Percentiles rank a stretch among this genome's conserved stretches.
Evolutionary conservation across 1,284 basidiomycete species (phyloP).

Genomic region (Microbotryum intermedium): DNA sequence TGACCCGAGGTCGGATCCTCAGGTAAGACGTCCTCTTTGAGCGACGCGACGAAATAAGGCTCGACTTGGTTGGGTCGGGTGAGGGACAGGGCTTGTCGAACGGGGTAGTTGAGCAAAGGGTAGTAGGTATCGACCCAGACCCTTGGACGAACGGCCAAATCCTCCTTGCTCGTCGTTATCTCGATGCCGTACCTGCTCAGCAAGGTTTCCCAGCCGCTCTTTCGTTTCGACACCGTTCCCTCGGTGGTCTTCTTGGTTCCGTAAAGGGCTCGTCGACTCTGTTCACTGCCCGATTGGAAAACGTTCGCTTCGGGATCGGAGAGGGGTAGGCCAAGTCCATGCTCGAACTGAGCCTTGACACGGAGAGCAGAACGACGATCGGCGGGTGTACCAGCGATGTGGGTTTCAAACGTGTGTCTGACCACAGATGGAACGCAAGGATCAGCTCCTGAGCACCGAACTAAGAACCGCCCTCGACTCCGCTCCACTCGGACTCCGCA

Average conservation of each 20-base stretch:
- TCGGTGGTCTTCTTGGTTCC: no score
- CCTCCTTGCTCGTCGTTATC: background rate
- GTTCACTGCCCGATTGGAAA: constrained; percentile 28
- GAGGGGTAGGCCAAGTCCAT: constrained; percentile 16
- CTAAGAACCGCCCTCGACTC: background rate
- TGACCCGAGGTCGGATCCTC: constrained; percentile 41
- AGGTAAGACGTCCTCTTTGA: constrained; percentile 41
- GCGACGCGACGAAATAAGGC: constrained; percentile 55
- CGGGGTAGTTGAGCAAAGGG: constrained; percentile 47
- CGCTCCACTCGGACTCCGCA: background rate
- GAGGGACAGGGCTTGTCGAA: constrained; percentile 19
- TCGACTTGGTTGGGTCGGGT: constrained; percentile 41
- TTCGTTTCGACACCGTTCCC: no score
- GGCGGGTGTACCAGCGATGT: constrained; percentile 30
- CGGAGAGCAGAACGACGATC: constrained; percentile 25
- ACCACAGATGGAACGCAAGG: background rate
- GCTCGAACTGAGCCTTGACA: constrained; percentile 30
- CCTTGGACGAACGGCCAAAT: constrained; percentile 44
- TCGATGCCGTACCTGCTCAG: no score
- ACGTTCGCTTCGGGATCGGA: constrained; percentile 12
- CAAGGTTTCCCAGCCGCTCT: no score
- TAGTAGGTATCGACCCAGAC: constrained; percentile 78
- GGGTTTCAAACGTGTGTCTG: constrained; percentile 25
- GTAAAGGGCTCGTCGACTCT: constrained; percentile 7
- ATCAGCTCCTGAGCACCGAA: background rate